A percentile compares a stretch with the other conserved stretches of the same genome.
Conservation (phyloP, 345 rosid genomes). For the Linum trigynum region DNA sequence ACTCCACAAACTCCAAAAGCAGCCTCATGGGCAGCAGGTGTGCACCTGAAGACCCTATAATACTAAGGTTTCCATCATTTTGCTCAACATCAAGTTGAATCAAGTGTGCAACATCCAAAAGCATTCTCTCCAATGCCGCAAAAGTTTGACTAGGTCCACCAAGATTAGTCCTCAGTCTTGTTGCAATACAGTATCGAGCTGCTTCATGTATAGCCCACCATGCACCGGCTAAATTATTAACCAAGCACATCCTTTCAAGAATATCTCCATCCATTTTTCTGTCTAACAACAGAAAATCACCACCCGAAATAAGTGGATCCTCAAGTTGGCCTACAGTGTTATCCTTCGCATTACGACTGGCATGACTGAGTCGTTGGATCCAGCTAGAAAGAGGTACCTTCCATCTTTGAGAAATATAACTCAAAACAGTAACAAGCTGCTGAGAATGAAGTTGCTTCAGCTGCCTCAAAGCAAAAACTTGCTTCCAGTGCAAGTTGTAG, state of each 20-base stretch:
- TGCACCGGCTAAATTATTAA: conserved; percentile 72
- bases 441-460: conserved; percentile 67
- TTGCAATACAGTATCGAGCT: conserved; percentile 73
- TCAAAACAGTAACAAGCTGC: conserved; percentile 82
- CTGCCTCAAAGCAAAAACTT: conserved; percentile 73
- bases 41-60: conserved; percentile 77
- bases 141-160: conserved; percentile 97
- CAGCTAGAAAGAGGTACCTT: conserved; percentile 78
- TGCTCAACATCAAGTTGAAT: conserved; percentile 70
- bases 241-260: conserved; percentile 58
- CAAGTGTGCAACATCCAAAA: conserved; percentile 71
- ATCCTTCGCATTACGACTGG: conserved; percentile 44
- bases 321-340: conserved; percentile 38
- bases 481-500: conserved; percentile 72
- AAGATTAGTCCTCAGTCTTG: conserved; percentile 85
- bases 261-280: conserved; percentile 50
- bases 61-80: conserved; percentile 62
- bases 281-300: conserved; percentile 38
- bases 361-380: conserved; percentile 63
- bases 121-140: conserved; percentile 91
- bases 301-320: conserved; percentile 35
- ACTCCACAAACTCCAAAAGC: conserved; percentile 83
- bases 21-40: conserved; percentile 89
- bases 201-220: conserved; percentile 99
- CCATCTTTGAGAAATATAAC: conserved; percentile 88